Evolutionary conservation across 2,329 filamentous ascomycete species (phyloP).

Genomic region (Coniochaeta sp.): DNA sequence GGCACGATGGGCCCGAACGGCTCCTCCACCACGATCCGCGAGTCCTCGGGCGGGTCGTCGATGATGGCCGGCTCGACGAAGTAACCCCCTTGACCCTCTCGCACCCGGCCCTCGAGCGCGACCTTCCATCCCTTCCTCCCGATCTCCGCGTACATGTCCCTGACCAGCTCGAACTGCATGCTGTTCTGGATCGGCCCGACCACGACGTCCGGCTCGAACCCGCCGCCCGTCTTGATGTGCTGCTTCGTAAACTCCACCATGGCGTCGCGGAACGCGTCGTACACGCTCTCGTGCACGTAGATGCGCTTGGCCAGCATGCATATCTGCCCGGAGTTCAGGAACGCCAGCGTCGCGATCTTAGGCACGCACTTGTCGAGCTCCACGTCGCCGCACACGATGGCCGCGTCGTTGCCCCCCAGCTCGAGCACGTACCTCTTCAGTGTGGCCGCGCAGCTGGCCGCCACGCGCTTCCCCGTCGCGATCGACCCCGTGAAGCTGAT

Average conservation of each 20-base stretch:
- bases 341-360: conserved; percentile 39
- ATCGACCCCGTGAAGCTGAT: conserved; percentile 53
- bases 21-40: conserved; percentile 48
- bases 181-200: conserved; percentile 51
- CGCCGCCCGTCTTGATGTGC: conserved; percentile 35
- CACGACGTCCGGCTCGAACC: conserved; percentile 31
- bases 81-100: conserved; percentile 37
- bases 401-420: conserved; percentile 48
- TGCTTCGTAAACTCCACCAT: conserved; percentile 37
- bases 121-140: conserved; percentile 38
- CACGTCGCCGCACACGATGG: conserved; percentile 44
- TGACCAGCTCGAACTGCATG: conserved; percentile 48
- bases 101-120: conserved; percentile 32
- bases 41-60: conserved; percentile 50
- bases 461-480: conserved; percentile 33
- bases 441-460: conserved; percentile 33
- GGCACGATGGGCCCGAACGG: conserved; percentile 42
- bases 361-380: conserved; percentile 31
- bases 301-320: conserved; percentile 46
- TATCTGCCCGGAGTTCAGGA: conserved; percentile 52
- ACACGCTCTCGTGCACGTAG: conserved; percentile 47
- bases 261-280: conserved; percentile 35
- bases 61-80: conserved; percentile 53
- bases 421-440: conserved; percentile 48
- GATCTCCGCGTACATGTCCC: conserved; percentile 41